A percentile compares a stretch with the other conserved stretches of the same genome.
Conservation (phyloP, 2,329 filamentous ascomycete genomes). For the Blastomyces parvus region DNA sequence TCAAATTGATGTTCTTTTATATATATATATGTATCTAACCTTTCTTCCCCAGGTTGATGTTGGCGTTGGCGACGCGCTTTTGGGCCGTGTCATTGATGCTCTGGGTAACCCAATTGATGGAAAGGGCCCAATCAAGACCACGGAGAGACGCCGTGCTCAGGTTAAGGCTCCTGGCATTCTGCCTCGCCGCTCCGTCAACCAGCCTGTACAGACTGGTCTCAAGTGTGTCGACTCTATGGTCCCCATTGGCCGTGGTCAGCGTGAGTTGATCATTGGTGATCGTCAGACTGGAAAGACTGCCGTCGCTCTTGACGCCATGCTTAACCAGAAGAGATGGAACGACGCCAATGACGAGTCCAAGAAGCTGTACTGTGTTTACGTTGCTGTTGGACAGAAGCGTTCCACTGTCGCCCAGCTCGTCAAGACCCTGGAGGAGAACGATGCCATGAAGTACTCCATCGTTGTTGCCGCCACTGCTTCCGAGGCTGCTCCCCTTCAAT, state of each 20-base stretch:
- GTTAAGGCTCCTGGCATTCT: conserved; percentile 98
- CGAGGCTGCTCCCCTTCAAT: conserved; percentile 90
- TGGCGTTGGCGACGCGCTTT: conserved; percentile 81
- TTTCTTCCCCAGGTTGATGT: conserved; percentile 66
- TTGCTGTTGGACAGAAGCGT: conserved; percentile 98
- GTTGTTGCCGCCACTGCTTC: conserved; percentile 94
- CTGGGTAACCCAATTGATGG: conserved; percentile 99
- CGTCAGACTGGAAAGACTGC: conserved; percentile 99
- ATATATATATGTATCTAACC: not conserved
- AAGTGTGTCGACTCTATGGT: conserved; percentile 99
- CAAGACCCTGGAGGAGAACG: conserved; percentile 99
- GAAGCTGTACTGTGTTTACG: conserved; percentile 99
- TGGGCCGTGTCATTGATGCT: conserved; percentile 96
- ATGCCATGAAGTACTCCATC: conserved; percentile 96
- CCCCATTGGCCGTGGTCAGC: conserved; percentile 98
- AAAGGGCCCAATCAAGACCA: conserved; percentile 93
- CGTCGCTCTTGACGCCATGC: conserved; percentile 92
- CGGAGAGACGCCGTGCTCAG: conserved; percentile 89
- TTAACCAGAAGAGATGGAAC: conserved; percentile 99
- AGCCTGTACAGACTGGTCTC: conserved; percentile 98
- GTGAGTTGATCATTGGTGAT: conserved; percentile 99
- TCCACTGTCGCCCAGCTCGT: conserved; percentile 98
- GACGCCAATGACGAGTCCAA: conserved; percentile 72
- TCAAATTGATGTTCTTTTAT: not conserved
- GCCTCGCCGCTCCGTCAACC: conserved; percentile 90